These are phyloP conservation scores for Fragaria nilgerrensis DNA, from an alignment of 306 rosid species.

Conservation along the genomic window DNA sequence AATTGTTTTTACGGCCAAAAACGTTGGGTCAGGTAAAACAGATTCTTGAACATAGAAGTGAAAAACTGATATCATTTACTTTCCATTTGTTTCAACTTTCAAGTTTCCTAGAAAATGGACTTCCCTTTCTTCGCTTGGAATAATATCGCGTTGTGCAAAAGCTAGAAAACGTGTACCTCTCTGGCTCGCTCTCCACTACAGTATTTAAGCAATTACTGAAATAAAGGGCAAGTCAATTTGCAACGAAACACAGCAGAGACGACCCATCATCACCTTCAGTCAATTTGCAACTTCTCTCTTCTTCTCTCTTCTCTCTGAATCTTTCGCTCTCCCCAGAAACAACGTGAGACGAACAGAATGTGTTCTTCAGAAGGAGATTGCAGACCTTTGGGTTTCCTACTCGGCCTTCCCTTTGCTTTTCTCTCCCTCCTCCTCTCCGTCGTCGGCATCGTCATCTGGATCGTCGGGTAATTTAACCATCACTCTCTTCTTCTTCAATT, in stretches of 20 bases:
- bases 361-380: conserved; percentile 76
- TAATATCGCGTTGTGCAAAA: background rate
- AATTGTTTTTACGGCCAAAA: too few species aligned
- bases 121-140: too few species aligned
- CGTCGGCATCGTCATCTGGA: conserved; percentile 69
- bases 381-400: conserved; percentile 84
- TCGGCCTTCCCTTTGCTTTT: conserved; percentile 88
- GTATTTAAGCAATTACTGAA: background rate
- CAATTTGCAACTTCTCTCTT: too few species aligned
- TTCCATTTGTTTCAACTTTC: too few species aligned
- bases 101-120: too few species aligned
- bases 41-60: too few species aligned
- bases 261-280: background rate
- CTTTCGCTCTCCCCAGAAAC: background rate
- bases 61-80: too few species aligned
- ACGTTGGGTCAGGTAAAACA: too few species aligned
- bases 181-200: background rate
- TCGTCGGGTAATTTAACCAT: conserved; percentile 51
- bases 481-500: background rate
- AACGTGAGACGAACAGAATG: conserved; percentile 32
- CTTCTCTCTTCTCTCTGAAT: background rate
- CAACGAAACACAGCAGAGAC: background rate
- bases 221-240: background rate
- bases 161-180: background rate
- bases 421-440: conserved; percentile 67